Base-by-base conservation (phyloP, 495 filamentous ascomycete genomes). In the Xylaria longipes region DNA sequence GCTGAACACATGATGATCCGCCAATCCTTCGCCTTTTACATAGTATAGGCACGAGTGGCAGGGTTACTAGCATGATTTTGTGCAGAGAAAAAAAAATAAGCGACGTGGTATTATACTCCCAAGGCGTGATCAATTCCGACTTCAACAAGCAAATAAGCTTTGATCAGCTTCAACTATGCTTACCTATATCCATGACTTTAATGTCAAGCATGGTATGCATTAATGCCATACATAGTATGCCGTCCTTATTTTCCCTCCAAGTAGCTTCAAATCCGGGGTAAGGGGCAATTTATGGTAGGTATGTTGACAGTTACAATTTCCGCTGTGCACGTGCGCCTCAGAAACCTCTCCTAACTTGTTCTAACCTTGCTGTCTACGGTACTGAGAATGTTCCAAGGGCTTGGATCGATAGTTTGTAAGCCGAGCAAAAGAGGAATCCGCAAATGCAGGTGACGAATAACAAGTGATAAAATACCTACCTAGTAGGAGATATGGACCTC, bases 1-100 rank as follows among this genome's bases (percentile, higher is more conserved):
- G 35, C 60, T 43, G 37, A 63, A 63, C 35, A 65, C 39, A 65
- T 48, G 62, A 46, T 65, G 27, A 65, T 65, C 41, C 33, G 25
- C 62, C 33, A 20, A 31, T 22, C 39, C 39, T 46, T 1, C 3
- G 15, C 22, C 39, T 6, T 65, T 46, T 48, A 27, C n/a, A n/a
- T n/a, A n/a, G n/a, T n/a, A 48, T 11, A 33, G 25, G 25, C 48
- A 17, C 22, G 41, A 14, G 14, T 37, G 14, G 25, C 37, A 41
- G 62, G 62, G 41, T 48, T 65, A 9, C 22, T 48, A 41, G 6
- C 25, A 65, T 65, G 41, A 46, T 33, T 65, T n/a, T 65, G 37
- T 31, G 62, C 37, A 46, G 41, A 11, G 17, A 33, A 27, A 43
- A 43, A 25, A 29, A 45, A 45, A 31, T 33, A n/a, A 0, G 15